A percentile compares a stretch with the other conserved stretches of the same genome.
Conservation (phyloP, 192 early-diverging fungal genomes). For the Backusella parvicylindrica region DNA sequence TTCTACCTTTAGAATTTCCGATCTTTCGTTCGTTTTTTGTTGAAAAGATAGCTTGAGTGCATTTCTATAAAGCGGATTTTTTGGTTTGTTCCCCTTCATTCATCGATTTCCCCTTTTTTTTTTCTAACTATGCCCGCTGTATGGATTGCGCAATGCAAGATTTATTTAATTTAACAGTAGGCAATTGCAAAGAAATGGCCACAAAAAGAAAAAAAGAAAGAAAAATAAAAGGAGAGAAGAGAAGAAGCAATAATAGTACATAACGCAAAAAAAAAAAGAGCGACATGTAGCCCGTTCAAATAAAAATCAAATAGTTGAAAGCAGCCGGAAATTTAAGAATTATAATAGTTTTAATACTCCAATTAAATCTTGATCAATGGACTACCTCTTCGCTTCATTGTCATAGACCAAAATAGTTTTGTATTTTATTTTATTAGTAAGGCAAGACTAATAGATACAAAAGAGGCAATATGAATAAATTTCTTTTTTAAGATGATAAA, state of each 20-base stretch:
- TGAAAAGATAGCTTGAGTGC: not conserved
- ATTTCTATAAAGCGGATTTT: not conserved
- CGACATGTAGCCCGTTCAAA: not conserved
- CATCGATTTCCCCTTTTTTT: not conserved
- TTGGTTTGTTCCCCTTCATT: conserved; percentile 2
- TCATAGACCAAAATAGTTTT: not conserved
- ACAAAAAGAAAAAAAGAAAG: not conserved
- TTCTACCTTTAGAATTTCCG: not conserved
- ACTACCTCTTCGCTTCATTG: not conserved
- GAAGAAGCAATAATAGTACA: not conserved
- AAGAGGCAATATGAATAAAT: not conserved
- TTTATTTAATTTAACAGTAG: not conserved
- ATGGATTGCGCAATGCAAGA: not conserved
- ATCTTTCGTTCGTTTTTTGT: not conserved
- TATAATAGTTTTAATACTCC: not conserved
- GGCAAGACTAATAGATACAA: not conserved
- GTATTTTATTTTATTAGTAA: not conserved
- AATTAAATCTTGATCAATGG: not conserved
- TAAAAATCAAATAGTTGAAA: not conserved
- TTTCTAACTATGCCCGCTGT: not conserved
- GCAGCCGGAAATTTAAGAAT: not conserved
- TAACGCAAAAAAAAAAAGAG: not conserved
- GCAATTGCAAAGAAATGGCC: not conserved
- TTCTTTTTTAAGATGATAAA: not conserved
- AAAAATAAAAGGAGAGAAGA: not conserved